These are phyloP conservation scores for Candida tetrigidarum DNA, from an alignment of 1,139 yeast species.

Conservation along the genomic window DNA sequence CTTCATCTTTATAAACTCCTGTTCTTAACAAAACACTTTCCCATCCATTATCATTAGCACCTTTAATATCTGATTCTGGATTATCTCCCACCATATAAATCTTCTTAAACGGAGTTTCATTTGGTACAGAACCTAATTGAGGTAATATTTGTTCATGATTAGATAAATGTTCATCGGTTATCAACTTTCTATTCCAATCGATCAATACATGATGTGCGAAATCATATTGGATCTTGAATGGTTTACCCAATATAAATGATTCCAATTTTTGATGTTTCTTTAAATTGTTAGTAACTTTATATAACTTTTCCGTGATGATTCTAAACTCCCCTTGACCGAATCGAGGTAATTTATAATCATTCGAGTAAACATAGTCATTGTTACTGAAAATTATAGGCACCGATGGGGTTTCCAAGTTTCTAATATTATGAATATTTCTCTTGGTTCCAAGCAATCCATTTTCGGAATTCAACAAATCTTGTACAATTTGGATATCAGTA, in stretches of 20 bases:
- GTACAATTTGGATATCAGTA: slow-evolving; percentile 77
- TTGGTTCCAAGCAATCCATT: slow-evolving; percentile 70
- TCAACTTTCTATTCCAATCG: slow-evolving; percentile 54
- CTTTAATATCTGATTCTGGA: slow-evolving; percentile 89
- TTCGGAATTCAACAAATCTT: slow-evolving; percentile 71
- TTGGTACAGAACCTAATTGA: slow-evolving; percentile 38
- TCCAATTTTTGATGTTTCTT: slow-evolving; percentile 43
- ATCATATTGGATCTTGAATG: slow-evolving; percentile 78
- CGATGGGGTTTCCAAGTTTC: slow-evolving; percentile 48
- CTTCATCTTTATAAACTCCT: slow-evolving; percentile 83
- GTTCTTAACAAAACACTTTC: slow-evolving; percentile 79
- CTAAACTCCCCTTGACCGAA: slow-evolving; percentile 95
- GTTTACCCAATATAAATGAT: slow-evolving; percentile 80
- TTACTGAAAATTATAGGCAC: slow-evolving; percentile 86
- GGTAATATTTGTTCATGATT: slow-evolving; percentile 36
- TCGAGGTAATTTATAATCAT: slow-evolving; percentile 76
- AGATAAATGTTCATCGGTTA: slow-evolving; percentile 18
- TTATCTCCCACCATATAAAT: slow-evolving; percentile 97
- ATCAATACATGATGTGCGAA: slow-evolving; percentile 76
- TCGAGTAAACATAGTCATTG: slow-evolving; percentile 91
- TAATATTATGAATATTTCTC: slow-evolving; percentile 27
- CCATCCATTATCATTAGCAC: slow-evolving; percentile 92
- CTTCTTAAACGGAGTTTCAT: slow-evolving; percentile 47
- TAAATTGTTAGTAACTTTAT: slow-evolving; percentile 58
- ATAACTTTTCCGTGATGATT: slow-evolving; percentile 64